phyloP scores from a whole-genome alignment of 1,284 basidiomycete species.

The Agroathelia rolfsii region DNA sequence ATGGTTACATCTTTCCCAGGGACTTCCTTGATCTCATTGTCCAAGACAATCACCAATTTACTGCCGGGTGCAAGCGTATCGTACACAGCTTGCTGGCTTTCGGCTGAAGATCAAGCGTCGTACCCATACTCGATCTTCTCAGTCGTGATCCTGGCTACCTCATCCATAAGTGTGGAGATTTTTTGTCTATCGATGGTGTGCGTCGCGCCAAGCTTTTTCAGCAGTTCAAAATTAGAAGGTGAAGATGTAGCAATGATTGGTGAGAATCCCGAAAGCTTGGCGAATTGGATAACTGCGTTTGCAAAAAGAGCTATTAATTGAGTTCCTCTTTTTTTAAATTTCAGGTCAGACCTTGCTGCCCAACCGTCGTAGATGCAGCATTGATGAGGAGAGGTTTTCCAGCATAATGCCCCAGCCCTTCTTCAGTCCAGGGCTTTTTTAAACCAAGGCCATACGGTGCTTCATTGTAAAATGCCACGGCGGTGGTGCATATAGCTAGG shows the following conservation, averaged over 20 bases:
- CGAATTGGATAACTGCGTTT: conserved; percentile 30
- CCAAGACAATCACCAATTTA: conserved; percentile 7
- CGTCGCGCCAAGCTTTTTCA: conserved; percentile 41
- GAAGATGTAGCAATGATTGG: conserved; percentile 40
- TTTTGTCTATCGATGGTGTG: conserved; percentile 31
- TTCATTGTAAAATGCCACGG: conserved; percentile 17
- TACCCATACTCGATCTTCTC: conserved; percentile 20
- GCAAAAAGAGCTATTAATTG: not conserved
- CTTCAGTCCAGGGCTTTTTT: conserved; percentile 13
- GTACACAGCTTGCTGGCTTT: conserved; percentile 16
- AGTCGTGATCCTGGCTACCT: conserved; percentile 10
- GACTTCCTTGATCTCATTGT: not conserved
- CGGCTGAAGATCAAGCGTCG: conserved; percentile 22
- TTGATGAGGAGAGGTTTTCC: conserved; percentile 23
- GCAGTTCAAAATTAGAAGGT: conserved; percentile 26
- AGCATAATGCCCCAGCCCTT: conserved; percentile 18
- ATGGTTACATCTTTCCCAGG: conserved; percentile 4
- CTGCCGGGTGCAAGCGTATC: conserved; percentile 16
- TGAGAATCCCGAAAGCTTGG: conserved; percentile 36
- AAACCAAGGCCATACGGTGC: conserved; percentile 12
- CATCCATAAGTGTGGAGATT: conserved; percentile 10
- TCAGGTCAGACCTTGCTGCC: conserved; percentile 22
- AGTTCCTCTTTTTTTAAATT: too few relatives aligned
- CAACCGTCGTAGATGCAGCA: conserved; percentile 26
- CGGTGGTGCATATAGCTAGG: conserved; percentile 17